phyloP scores from a whole-genome alignment of 2,329 filamentous ascomycete species.

The Ceratocystis cubensis region DNA sequence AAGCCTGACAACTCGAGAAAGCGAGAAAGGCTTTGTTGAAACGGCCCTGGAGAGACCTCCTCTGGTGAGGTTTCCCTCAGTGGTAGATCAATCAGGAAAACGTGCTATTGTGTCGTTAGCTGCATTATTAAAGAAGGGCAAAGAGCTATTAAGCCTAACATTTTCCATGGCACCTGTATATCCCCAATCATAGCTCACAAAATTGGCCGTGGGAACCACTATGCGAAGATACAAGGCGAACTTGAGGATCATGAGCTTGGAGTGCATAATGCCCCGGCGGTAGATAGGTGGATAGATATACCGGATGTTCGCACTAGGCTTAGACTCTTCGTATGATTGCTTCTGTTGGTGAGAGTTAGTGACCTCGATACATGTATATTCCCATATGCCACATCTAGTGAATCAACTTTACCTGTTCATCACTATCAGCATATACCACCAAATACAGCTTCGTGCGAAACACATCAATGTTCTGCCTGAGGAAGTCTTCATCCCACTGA shows the following conservation, averaged over 20 bases:
- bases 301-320: constrained; percentile 42
- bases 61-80: constrained; percentile 27
- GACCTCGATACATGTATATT: background rate
- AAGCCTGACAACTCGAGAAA: constrained; percentile 59
- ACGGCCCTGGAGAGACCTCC: constrained; percentile 32
- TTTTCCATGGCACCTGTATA: constrained; percentile 78
- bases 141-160: constrained; percentile 32
- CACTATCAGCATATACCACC: constrained; percentile 41
- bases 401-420: constrained; percentile 37
- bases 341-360: constrained; percentile 30
- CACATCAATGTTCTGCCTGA: constrained; percentile 57
- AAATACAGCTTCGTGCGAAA: constrained; percentile 49
- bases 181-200: constrained; percentile 81
- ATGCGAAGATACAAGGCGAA: constrained; percentile 61
- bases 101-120: constrained; percentile 38
- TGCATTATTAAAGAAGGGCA: background rate
- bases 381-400: background rate
- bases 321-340: constrained; percentile 37
- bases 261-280: constrained; percentile 70
- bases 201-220: constrained; percentile 76
- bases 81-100: constrained; percentile 89
- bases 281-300: constrained; percentile 77
- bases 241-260: constrained; percentile 84
- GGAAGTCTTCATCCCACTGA: constrained; percentile 72
- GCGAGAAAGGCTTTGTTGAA: constrained; percentile 56